Conservation (phyloP, 2,329 filamentous ascomycete species). For the Colletotrichum sp. region DNA sequence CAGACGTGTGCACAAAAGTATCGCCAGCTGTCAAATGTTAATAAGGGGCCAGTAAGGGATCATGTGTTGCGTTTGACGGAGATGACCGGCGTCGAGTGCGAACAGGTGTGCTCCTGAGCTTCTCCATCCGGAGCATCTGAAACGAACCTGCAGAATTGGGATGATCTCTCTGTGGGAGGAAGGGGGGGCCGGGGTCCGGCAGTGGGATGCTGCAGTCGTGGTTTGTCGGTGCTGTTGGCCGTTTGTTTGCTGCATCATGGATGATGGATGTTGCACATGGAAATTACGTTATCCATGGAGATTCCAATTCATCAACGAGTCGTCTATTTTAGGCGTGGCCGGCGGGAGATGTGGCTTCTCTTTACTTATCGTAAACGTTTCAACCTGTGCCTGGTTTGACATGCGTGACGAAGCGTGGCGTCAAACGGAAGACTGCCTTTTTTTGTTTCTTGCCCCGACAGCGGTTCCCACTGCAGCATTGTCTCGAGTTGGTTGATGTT, state of each 20-base stretch:
- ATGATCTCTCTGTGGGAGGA: neutral
- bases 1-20: neutral
- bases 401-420: neutral
- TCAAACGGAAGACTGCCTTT: neutral
- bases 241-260: neutral
- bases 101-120: neutral
- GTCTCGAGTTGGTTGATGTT: slow-evolving; percentile 7
- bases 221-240: neutral
- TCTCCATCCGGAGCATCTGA: slow-evolving; percentile 12
- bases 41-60: slow-evolving; percentile 1
- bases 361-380: neutral
- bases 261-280: neutral
- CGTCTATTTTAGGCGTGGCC: neutral
- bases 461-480: slow-evolving; percentile 1
- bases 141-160: slow-evolving; percentile 16
- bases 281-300: neutral
- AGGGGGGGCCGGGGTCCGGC: neutral
- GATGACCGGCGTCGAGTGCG: slow-evolving; percentile 15
- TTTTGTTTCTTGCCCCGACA: slow-evolving; percentile 11
- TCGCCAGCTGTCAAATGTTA: slow-evolving; percentile 2
- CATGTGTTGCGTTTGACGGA: slow-evolving; percentile 13
- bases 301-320: neutral
- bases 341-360: neutral
- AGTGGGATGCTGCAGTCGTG: neutral
- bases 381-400: neutral